Evolutionary conservation across 768 basidiomycete genomes (phyloP).

Genomic region (Termitomyces eurrhizus): DNA sequence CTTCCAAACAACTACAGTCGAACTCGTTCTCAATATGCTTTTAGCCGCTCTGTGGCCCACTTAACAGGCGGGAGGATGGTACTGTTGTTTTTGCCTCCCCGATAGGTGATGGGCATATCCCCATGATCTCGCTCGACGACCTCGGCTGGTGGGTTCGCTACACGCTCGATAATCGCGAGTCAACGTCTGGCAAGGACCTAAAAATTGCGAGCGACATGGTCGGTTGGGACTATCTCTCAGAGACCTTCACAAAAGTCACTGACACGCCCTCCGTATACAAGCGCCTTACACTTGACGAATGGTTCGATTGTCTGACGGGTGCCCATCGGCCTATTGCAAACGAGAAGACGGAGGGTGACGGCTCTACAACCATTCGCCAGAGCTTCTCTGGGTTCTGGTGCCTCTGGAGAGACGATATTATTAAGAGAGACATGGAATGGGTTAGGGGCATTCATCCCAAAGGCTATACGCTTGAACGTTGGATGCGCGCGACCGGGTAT

Average conservation of each 20-base stretch:
- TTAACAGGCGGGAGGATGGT: slow-evolving; percentile 33
- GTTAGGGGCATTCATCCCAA: slow-evolving; percentile 34
- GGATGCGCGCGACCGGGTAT: slow-evolving; percentile 36
- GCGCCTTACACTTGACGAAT: slow-evolving; percentile 29
- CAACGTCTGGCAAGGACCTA: slow-evolving; percentile 33
- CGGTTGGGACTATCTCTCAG: slow-evolving; percentile 31
- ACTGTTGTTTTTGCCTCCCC: slow-evolving; percentile 37
- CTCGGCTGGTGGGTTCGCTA: slow-evolving; percentile 39
- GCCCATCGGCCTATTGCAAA: slow-evolving; percentile 28
- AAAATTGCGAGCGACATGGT: slow-evolving; percentile 34
- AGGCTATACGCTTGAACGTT: slow-evolving; percentile 32
- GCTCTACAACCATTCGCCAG: slow-evolving; percentile 29
- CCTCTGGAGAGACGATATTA: slow-evolving; percentile 38
- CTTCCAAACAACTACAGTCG: too few relatives aligned
- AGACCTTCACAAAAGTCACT: slow-evolving; percentile 34
- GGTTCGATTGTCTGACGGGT: slow-evolving; percentile 25
- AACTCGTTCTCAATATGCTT: background rate
- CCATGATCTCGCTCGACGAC: slow-evolving; percentile 36
- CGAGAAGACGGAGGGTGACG: slow-evolving; percentile 24
- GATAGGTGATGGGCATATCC: slow-evolving; percentile 30
- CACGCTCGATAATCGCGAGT: slow-evolving; percentile 31
- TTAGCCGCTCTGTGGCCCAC: slow-evolving; percentile 29
- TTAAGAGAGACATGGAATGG: slow-evolving; percentile 43
- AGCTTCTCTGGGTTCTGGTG: slow-evolving; percentile 43
- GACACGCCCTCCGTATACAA: slow-evolving; percentile 30